Percentiles rank a stretch among this genome's conserved stretches.
These are phyloP conservation scores for barrel medic (Medicago truncatula) DNA, from an alignment of 306 rosid genomes.

Conservation along the genomic window DNA sequence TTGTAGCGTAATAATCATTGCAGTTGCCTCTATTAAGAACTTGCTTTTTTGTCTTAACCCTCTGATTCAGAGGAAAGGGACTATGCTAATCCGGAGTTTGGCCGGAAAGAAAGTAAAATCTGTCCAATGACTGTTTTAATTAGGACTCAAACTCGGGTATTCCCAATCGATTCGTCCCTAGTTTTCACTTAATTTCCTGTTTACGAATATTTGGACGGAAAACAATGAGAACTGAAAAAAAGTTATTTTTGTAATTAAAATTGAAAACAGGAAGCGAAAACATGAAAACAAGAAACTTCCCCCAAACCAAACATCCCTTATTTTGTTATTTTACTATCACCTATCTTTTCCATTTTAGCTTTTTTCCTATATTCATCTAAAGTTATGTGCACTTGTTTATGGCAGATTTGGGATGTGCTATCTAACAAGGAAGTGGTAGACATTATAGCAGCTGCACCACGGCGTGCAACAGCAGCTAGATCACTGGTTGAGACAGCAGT, in stretches of 20 bases:
- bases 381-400: background rate
- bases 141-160: background rate
- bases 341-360: background rate
- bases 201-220: background rate
- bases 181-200: background rate
- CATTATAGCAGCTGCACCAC: slow-evolving; percentile 71
- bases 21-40: slow-evolving; percentile 1
- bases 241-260: background rate
- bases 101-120: background rate
- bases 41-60: background rate
- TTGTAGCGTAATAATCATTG: slow-evolving; percentile 8
- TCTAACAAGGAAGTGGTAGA: slow-evolving; percentile 95
- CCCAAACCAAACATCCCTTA: background rate
- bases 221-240: background rate
- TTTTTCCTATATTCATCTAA: slow-evolving; percentile 20
- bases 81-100: no score
- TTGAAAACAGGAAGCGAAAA: background rate
- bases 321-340: background rate
- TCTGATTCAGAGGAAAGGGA: background rate
- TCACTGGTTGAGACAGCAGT: slow-evolving; percentile 87
- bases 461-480: slow-evolving; percentile 76
- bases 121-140: background rate
- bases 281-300: background rate
- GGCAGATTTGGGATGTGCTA: slow-evolving; percentile 95
- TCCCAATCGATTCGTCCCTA: background rate